Percentiles rank a stretch among this genome's conserved stretches.
Conservation (phyloP, 805 yeast species). For the Lipomyces sp. region DNA sequence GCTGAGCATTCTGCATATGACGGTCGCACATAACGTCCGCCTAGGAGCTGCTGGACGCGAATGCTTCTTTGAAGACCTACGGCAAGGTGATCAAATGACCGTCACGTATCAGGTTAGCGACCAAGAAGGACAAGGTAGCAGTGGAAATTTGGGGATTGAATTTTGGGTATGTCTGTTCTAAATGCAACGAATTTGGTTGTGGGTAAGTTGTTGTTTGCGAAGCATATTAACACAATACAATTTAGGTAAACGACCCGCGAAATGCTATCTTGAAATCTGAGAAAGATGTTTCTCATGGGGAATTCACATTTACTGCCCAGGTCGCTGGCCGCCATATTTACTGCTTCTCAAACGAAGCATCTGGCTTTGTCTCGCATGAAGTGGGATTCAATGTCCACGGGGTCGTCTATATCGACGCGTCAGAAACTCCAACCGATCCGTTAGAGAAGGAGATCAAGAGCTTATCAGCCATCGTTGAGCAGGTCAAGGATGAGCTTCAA, state of each 20-base stretch:
- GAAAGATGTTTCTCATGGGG: conserved; percentile 76
- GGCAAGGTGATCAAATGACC: conserved; percentile 81
- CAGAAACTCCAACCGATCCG: conserved; percentile 37
- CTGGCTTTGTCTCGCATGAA: conserved; percentile 75
- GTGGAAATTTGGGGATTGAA: conserved; percentile 37
- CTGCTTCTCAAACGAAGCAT: conserved; percentile 89
- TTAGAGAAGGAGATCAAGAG: conserved; percentile 83
- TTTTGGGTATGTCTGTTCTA: conserved; percentile 34
- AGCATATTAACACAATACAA: not conserved
- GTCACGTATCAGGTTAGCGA: conserved; percentile 93
- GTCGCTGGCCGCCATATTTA: conserved; percentile 76
- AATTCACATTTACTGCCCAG: conserved; percentile 67
- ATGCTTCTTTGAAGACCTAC: conserved; percentile 85
- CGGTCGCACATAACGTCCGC: conserved; percentile 38
- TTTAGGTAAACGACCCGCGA: conserved; percentile 56
- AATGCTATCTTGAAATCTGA: conserved; percentile 55
- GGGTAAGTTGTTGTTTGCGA: not conserved
- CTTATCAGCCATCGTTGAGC: conserved; percentile 74
- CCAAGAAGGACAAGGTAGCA: conserved; percentile 54
- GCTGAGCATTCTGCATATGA: conserved; percentile 4
- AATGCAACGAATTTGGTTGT: not conserved
- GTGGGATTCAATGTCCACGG: conserved; percentile 96
- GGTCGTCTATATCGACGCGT: conserved; percentile 77
- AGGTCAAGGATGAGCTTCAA: conserved; percentile 85
- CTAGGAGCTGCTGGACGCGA: conserved; percentile 38